Conservation (phyloP, 495 filamentous ascomycete species). For the Hyaloscypha hepaticicola region DNA sequence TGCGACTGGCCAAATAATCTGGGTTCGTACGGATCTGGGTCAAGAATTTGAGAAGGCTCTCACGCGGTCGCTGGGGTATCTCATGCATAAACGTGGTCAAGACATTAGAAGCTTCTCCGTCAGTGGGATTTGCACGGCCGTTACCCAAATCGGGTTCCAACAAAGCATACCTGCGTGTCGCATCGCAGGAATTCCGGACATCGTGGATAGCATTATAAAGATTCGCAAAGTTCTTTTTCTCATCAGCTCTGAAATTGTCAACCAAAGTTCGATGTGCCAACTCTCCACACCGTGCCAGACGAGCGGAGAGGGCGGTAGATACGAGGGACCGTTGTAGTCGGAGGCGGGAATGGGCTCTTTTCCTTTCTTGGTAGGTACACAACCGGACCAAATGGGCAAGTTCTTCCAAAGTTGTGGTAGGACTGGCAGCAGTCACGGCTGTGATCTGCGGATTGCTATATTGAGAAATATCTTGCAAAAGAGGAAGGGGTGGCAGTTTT, state of each 20-base stretch:
- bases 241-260: slow-evolving; percentile 84
- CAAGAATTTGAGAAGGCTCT: slow-evolving; percentile 76
- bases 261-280: slow-evolving; percentile 80
- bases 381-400: slow-evolving; percentile 69
- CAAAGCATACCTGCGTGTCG: slow-evolving; percentile 63
- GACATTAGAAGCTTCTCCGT: slow-evolving; percentile 45
- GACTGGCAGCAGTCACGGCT: slow-evolving; percentile 38
- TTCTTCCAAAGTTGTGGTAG: slow-evolving; percentile 65
- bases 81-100: slow-evolving; percentile 76
- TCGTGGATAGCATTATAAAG: slow-evolving; percentile 88
- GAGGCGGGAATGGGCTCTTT: slow-evolving; percentile 62
- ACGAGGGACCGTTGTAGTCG: slow-evolving; percentile 66
- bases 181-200: slow-evolving; percentile 80
- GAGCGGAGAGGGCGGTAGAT: slow-evolving; percentile 75
- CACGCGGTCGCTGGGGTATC: slow-evolving; percentile 70
- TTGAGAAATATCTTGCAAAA: slow-evolving; percentile 48
- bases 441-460: slow-evolving; percentile 49
- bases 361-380: slow-evolving; percentile 72
- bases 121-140: slow-evolving; percentile 39
- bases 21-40: slow-evolving; percentile 79
- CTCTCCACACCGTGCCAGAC: slow-evolving; percentile 74
- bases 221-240: slow-evolving; percentile 83
- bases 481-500: slow-evolving; percentile 43
- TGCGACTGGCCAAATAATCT: slow-evolving; percentile 78
- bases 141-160: slow-evolving; percentile 66